Percentiles rank a stretch among this genome's conserved stretches.
Evolutionary conservation across 345 rosid species (phyloP).

Genomic region (Eutrema japonicum): DNA sequence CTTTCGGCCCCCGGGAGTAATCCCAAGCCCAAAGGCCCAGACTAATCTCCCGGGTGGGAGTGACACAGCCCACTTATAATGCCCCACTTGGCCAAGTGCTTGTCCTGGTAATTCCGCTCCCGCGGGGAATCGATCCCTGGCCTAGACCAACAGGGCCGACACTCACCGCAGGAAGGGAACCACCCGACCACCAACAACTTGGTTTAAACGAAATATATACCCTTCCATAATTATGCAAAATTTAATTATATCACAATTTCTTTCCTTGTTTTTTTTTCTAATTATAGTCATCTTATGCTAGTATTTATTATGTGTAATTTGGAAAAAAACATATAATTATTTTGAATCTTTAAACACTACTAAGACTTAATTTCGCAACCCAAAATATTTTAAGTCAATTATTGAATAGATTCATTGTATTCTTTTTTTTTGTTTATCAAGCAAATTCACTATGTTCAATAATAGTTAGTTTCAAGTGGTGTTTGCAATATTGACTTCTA

Average conservation of each 20-base stretch:
- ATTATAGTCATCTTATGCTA: neutral
- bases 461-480: neutral
- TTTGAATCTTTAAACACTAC: neutral
- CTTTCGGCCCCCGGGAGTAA: too few species aligned
- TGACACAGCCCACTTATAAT: too few species aligned
- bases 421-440: too few species aligned
- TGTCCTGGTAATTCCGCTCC: too few species aligned
- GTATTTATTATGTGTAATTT: slow-evolving; percentile 1
- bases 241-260: neutral
- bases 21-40: too few species aligned
- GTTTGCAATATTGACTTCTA: slow-evolving; percentile 4
- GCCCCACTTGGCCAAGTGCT: too few species aligned
- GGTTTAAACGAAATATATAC: too few species aligned
- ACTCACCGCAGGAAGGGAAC: too few species aligned
- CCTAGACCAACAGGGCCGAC: too few species aligned
- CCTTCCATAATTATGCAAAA: slow-evolving; percentile 26
- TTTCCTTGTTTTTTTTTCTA: slow-evolving; percentile 7
- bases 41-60: too few species aligned
- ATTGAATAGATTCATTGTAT: neutral
- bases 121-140: too few species aligned
- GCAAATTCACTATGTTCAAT: neutral
- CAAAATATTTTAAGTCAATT: neutral
- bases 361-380: neutral
- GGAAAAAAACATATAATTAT: neutral
- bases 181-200: too few species aligned